Conservation (phyloP, 2,329 filamentous ascomycete species). For the Nothophaeocryptopus gaeumannii region DNA sequence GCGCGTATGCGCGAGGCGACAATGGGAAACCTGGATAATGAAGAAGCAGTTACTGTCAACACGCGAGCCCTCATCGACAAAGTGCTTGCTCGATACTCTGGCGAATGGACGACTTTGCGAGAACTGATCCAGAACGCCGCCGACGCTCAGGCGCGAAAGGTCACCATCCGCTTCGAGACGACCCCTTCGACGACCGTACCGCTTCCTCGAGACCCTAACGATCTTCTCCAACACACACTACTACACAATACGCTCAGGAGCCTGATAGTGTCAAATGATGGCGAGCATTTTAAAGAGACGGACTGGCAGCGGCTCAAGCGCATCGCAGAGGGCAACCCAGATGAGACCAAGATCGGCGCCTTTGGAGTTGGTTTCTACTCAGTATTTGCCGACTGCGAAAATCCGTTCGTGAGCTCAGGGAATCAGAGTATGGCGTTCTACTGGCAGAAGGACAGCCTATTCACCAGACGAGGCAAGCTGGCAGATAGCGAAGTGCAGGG, state of each 20-base stretch:
- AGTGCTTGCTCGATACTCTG: slow-evolving; percentile 91
- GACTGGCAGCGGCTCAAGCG: slow-evolving; percentile 93
- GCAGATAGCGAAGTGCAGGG: slow-evolving; percentile 53
- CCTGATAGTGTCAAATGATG: slow-evolving; percentile 90
- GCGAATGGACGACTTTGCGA: slow-evolving; percentile 83
- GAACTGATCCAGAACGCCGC: slow-evolving; percentile 98
- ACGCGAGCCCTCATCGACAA: slow-evolving; percentile 97
- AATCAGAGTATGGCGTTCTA: slow-evolving; percentile 96
- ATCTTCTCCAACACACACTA: slow-evolving; percentile 77
- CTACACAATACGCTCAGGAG: slow-evolving; percentile 81
- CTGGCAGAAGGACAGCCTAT: slow-evolving; percentile 98
- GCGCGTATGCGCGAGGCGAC: slow-evolving; percentile 73
- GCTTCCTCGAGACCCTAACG: slow-evolving; percentile 63
- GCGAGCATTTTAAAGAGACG: slow-evolving; percentile 78
- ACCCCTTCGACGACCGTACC: slow-evolving; percentile 76
- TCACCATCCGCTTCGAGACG: slow-evolving; percentile 90
- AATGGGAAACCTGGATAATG: slow-evolving; percentile 79
- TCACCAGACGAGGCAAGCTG: slow-evolving; percentile 79
- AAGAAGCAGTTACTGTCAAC: slow-evolving; percentile 97
- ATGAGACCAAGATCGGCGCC: slow-evolving; percentile 97
- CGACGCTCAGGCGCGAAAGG: slow-evolving; percentile 85
- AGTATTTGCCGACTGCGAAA: slow-evolving; percentile 96
- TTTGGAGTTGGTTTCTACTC: slow-evolving; percentile 99
- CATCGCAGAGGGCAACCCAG: slow-evolving; percentile 97
- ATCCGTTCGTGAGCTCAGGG: slow-evolving; percentile 93